Evolutionary conservation across 345 rosid species (phyloP).

Genomic region (Gossypium rotundifolium): DNA sequence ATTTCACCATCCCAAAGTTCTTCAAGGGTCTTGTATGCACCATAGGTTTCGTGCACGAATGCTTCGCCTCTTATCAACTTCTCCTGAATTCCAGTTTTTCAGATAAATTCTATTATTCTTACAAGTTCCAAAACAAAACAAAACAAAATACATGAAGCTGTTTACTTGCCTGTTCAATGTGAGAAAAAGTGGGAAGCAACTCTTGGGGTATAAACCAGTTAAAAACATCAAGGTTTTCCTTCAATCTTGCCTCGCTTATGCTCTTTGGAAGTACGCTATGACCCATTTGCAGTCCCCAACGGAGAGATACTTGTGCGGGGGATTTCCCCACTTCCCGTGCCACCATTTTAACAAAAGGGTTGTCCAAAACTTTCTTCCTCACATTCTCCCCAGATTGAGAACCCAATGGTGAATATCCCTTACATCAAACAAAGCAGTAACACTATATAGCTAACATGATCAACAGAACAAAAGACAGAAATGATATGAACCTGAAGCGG

Average conservation of each 20-base stretch:
- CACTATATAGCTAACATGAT: not conserved
- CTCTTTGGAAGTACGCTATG: slow-evolving; percentile 47
- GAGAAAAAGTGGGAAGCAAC: slow-evolving; percentile 25
- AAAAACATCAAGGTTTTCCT: slow-evolving; percentile 30
- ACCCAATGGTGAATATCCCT: slow-evolving; percentile 47
- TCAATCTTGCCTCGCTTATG: slow-evolving; percentile 32
- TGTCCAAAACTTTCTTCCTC: slow-evolving; percentile 26
- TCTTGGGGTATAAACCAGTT: slow-evolving; percentile 27
- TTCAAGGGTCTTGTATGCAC: slow-evolving; percentile 24
- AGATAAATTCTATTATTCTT: not conserved
- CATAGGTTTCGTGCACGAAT: slow-evolving; percentile 28
- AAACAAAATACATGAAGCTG: not conserved
- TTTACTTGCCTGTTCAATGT: slow-evolving; percentile 39
- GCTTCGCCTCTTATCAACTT: slow-evolving; percentile 27
- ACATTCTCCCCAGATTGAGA: slow-evolving; percentile 13
- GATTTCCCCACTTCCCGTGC: slow-evolving; percentile 35
- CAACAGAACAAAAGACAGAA: not conserved
- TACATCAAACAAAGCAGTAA: not conserved
- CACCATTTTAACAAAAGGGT: slow-evolving; percentile 25
- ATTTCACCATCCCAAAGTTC: slow-evolving; percentile 25
- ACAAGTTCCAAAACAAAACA: no score
- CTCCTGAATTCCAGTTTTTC: slow-evolving; percentile 27
- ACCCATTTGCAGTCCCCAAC: slow-evolving; percentile 49
- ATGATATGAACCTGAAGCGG: not conserved
- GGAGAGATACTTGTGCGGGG: slow-evolving; percentile 44